These are phyloP conservation scores for Incumbomyces delicatus DNA, from an alignment of 2,329 filamentous ascomycete species.

Conservation along the genomic window DNA sequence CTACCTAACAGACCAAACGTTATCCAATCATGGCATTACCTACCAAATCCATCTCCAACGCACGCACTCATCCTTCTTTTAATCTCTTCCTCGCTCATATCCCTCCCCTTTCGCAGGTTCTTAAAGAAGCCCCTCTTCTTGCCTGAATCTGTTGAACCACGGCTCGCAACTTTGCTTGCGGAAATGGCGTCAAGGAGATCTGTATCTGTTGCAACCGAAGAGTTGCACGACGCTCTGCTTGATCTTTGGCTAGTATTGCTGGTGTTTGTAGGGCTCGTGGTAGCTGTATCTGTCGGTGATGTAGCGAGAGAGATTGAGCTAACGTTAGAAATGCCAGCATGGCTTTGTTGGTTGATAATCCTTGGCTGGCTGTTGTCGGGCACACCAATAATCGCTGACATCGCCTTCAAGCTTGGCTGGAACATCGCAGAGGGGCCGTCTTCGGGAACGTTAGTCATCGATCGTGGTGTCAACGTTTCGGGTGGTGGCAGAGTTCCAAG, in stretches of 20 bases:
- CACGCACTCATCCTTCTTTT: constrained; percentile 22
- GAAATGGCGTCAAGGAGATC: background rate
- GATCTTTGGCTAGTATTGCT: background rate
- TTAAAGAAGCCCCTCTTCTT: constrained; percentile 1
- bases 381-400: no score
- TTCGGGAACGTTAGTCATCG: no score
- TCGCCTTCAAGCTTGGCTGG: no score
- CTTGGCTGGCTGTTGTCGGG: no score
- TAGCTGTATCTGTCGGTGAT: background rate
- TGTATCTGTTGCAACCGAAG: background rate
- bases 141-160: background rate
- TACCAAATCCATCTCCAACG: constrained; percentile 2
- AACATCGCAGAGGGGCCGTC: no score
- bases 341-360: no score
- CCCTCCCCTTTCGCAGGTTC: constrained; percentile 9
- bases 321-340: no score
- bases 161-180: background rate
- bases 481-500: no score
- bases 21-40: no score
- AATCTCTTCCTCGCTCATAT: constrained; percentile 21
- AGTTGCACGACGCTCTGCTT: background rate
- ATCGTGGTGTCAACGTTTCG: no score
- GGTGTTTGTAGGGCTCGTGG: background rate
- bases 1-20: no score
- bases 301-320: background rate